These are phyloP conservation scores for Yamadazyma triangularis DNA, from an alignment of 1,139 yeast species.

Conservation along the genomic window DNA sequence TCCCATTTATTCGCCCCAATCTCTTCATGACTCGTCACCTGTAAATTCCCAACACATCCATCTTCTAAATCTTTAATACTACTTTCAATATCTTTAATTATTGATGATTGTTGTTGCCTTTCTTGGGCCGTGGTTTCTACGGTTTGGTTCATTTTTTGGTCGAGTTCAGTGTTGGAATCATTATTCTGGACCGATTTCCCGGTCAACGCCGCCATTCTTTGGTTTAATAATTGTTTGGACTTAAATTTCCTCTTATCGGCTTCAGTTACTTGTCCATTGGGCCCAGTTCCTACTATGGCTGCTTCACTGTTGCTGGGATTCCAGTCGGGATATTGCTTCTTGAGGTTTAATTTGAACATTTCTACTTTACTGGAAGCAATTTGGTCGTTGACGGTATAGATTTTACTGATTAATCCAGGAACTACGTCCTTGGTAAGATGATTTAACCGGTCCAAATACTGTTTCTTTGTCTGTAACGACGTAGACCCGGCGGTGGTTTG, in stretches of 20 bases:
- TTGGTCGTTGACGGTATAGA: slow-evolving; percentile 59
- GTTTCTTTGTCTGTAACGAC: slow-evolving; percentile 34
- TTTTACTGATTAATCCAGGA: slow-evolving; percentile 61
- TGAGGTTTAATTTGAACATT: slow-evolving; percentile 49
- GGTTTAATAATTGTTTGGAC: slow-evolving; percentile 70
- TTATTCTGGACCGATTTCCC: slow-evolving; percentile 49
- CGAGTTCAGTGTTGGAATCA: slow-evolving; percentile 47
- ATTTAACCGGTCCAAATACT: slow-evolving; percentile 48
- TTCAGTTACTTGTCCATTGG: slow-evolving; percentile 80
- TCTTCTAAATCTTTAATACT: slow-evolving; percentile 71
- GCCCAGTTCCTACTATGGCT: slow-evolving; percentile 71
- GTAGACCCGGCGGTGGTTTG: slow-evolving; percentile 23
- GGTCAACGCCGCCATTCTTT: slow-evolving; percentile 88
- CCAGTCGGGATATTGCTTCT: slow-evolving; percentile 61
- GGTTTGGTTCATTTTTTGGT: slow-evolving; percentile 53
- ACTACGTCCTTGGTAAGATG: slow-evolving; percentile 57
- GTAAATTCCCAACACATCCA: slow-evolving; percentile 48
- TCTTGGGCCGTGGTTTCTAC: slow-evolving; percentile 53
- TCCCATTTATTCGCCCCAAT: slow-evolving; percentile 77
- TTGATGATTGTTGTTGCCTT: slow-evolving; percentile 48
- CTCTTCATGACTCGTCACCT: slow-evolving; percentile 41
- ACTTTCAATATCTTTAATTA: slow-evolving; percentile 67
- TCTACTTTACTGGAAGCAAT: slow-evolving; percentile 68
- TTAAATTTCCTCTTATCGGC: slow-evolving; percentile 74
- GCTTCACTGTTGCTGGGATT: slow-evolving; percentile 46